These are phyloP conservation scores for Coemansia sp. DNA, from an alignment of 371 early-diverging fungal genomes.

Conservation along the genomic window DNA sequence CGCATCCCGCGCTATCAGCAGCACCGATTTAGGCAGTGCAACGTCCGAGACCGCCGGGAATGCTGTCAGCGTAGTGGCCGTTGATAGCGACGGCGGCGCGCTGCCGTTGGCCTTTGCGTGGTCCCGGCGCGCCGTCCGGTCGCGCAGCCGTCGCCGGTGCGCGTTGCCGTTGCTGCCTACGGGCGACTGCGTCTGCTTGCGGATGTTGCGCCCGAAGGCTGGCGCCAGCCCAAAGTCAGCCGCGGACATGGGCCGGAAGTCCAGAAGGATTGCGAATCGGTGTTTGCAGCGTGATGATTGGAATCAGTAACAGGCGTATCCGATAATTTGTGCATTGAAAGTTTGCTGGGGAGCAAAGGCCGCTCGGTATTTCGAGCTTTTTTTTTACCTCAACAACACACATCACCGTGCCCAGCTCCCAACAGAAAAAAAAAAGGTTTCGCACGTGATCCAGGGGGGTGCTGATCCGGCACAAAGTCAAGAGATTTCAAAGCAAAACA, in stretches of 20 bases:
- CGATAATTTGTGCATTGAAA: too few species aligned
- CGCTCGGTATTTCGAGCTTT: too few species aligned
- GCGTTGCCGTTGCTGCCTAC: neutral
- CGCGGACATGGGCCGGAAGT: neutral
- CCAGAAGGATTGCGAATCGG: too few species aligned
- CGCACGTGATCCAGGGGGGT: too few species aligned
- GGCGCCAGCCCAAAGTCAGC: conserved; percentile 10
- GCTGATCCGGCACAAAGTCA: too few species aligned
- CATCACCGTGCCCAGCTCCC: too few species aligned
- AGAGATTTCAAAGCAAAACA: too few species aligned
- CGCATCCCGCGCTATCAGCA: neutral
- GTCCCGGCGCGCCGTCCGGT: conserved; percentile 1
- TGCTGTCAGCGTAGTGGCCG: neutral
- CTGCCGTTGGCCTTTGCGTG: neutral
- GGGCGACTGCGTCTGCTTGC: neutral
- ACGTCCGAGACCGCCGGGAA: neutral
- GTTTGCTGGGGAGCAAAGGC: too few species aligned
- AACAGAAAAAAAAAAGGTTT: too few species aligned
- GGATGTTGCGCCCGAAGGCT: conserved; percentile 11
- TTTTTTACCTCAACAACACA: too few species aligned
- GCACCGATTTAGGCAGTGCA: neutral
- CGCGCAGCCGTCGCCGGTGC: conserved; percentile 1
- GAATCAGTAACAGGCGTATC: too few species aligned
- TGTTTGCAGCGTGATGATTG: neutral
- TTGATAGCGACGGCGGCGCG: conserved; percentile 3